phyloP scores from a whole-genome alignment of 164 flowering plant genomes.

The Tetracentron sinense region DNA sequence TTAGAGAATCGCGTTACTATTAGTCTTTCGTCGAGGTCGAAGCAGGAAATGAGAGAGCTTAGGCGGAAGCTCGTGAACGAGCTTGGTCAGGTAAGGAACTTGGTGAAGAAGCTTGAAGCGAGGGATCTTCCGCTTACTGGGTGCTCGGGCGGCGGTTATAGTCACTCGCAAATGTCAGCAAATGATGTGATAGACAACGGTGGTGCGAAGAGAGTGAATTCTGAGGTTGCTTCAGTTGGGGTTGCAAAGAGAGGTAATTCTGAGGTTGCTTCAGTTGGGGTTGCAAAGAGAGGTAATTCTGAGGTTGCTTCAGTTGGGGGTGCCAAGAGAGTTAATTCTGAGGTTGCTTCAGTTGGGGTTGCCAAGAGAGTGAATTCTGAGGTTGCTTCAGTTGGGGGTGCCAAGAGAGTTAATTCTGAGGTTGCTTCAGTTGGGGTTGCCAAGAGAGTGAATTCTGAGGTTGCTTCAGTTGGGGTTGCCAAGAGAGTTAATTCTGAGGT shows the following conservation, averaged over 20 bases:
- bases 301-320: conserved; percentile 43
- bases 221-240: conserved; percentile 44
- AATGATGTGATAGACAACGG: conserved; percentile 31
- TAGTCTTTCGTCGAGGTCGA: conserved; percentile 40
- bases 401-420: conserved; percentile 45
- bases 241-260: no score
- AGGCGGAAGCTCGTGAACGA: conserved; percentile 59
- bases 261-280: conserved; percentile 40
- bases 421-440: conserved; percentile 39
- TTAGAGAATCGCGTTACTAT: conserved; percentile 41
- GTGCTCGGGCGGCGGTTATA: conserved; percentile 21
- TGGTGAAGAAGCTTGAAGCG: conserved; percentile 64
- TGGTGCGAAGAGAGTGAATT: conserved; percentile 32
- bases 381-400: conserved; percentile 38
- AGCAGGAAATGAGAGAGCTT: conserved; percentile 58
- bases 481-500: conserved; percentile 45
- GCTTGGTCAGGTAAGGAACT: conserved; percentile 55
- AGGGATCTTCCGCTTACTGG: conserved; percentile 28
- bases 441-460: conserved; percentile 47
- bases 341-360: conserved; percentile 39
- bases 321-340: no score
- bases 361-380: no score
- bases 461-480: conserved; percentile 34
- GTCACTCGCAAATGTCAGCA: conserved; percentile 25
- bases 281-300: no score